Evolutionary conservation across 2,329 filamentous ascomycete species (phyloP).

Genomic region (Cyphellophora europaea): DNA sequence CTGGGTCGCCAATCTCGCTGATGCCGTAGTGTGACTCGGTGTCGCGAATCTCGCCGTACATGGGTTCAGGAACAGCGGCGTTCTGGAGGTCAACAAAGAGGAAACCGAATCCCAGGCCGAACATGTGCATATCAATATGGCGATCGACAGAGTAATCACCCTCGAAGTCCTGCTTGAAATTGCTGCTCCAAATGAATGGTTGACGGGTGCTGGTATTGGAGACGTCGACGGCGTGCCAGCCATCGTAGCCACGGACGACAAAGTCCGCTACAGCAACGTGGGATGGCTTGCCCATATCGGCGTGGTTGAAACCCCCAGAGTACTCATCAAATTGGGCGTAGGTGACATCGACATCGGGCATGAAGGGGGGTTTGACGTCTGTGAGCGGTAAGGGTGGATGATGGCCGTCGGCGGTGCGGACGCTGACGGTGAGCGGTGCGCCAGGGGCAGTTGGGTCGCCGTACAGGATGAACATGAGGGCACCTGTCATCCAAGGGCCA

Average conservation of each 20-base stretch:
- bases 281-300: conserved; percentile 12
- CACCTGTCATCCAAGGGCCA: conserved; percentile 17
- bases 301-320: conserved; percentile 13
- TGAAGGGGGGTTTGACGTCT: conserved; percentile 11
- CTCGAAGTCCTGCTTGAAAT: conserved; percentile 18
- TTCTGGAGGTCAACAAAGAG: conserved; percentile 16
- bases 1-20: conserved; percentile 15
- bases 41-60: conserved; percentile 17
- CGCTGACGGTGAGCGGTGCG: conserved; percentile 12
- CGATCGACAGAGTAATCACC: conserved; percentile 13
- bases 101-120: conserved; percentile 18
- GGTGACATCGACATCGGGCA: conserved; percentile 14
- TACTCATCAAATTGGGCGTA: conserved; percentile 18
- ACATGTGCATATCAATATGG: conserved; percentile 19
- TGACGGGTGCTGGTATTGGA: conserved; percentile 13
- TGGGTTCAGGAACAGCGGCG: conserved; percentile 11
- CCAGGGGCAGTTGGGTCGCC: conserved; percentile 14
- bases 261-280: conserved; percentile 17
- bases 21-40: conserved; percentile 13
- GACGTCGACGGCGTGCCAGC: conserved; percentile 11
- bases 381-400: conserved; percentile 13
- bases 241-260: conserved; percentile 14
- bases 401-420: conserved; percentile 18
- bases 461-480: conserved; percentile 21
- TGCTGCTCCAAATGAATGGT: conserved; percentile 19